Evolutionary conservation across 1,284 basidiomycete genomes (phyloP), one percentile per base, ranked within the genome.

Genomic region (Neotropicomus parvogracilis): DNA sequence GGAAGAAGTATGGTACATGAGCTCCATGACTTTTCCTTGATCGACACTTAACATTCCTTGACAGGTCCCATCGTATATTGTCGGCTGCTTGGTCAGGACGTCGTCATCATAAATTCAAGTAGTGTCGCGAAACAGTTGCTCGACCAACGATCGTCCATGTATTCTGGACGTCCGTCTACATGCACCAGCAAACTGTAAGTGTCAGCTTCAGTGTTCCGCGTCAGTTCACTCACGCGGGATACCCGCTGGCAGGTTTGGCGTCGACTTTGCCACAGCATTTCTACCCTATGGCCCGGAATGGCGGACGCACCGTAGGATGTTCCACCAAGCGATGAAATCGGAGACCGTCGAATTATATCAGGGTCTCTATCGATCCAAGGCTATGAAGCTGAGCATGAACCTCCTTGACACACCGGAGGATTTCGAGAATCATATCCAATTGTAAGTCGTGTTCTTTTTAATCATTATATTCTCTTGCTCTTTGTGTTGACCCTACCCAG

Each of bases 181-280:
- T 57, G 50, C 32, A 42, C 44, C 11, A 58, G 40, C n/a, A 65
- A 64, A 43, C 31, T 68, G 65, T 65, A 37, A 41, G 51, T 36
- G 19, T 26, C 26, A 24, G 10, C 14, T 2, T 24, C 26, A 7
- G 7, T 11, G 5, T 29, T 29, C 14, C 16, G 13, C 11, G 24
- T 17, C 28, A 26, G 32, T 27, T 16, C 6, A 32, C 19, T 44
- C 26, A 59, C 31, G 10, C 24, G 19, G 9, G 14, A 40, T 33
- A 17, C 10, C 20, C 17, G 20, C 36, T 35, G n/a, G 45, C 31
- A 65, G 66, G n/a, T 62, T 65, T 33, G 63, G 63, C 2, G 27
- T 68, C 29, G 66, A 65, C 28, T 68, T 65, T 46, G 32, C 54
- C 19, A 68, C 65, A 1, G 65, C 58, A 4, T 63, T 68, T 46